A percentile compares a stretch with the other conserved stretches of the same genome.
These are phyloP conservation scores for Discostella stelligeroides DNA, from an alignment of 108 stramenopile species.

Conservation along the genomic window DNA sequence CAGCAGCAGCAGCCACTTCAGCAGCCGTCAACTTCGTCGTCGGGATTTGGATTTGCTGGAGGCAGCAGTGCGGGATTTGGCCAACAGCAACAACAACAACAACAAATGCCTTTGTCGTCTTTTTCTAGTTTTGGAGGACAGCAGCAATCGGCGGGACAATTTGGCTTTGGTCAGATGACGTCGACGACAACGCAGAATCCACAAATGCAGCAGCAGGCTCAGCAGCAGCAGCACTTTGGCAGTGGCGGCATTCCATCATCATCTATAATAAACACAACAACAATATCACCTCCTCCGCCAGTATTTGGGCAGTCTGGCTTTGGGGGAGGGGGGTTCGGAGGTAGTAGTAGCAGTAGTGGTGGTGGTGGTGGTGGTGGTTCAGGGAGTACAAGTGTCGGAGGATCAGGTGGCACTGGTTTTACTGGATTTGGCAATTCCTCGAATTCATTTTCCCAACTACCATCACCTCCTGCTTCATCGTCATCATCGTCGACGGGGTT, in stretches of 20 bases:
- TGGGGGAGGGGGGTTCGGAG: too few relatives aligned
- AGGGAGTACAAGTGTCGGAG: too few relatives aligned
- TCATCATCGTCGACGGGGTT: neutral
- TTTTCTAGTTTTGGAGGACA: neutral
- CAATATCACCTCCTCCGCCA: too few relatives aligned
- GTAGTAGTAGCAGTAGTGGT: too few relatives aligned
- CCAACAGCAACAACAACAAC: neutral
- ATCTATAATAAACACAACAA: neutral
- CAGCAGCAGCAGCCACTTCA: neutral
- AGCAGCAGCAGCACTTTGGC: constrained; percentile 4
- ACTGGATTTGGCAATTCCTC: neutral
- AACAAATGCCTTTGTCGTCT: neutral
- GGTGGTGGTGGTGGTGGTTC: too few relatives aligned
- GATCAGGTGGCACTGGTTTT: neutral
- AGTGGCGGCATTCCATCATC: neutral
- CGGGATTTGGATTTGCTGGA: neutral
- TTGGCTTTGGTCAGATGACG: constrained; percentile 12
- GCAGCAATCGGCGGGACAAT: neutral
- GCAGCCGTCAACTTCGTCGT: neutral
- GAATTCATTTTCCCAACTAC: too few relatives aligned
- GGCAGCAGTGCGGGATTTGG: neutral
- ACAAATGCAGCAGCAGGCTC: neutral
- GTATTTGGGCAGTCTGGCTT: too few relatives aligned
- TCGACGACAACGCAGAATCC: neutral
- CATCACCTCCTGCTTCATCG: neutral